These are phyloP conservation scores for Ophiocordyceps unilateralis DNA, from an alignment of 2,329 filamentous ascomycete species.

Conservation along the genomic window DNA sequence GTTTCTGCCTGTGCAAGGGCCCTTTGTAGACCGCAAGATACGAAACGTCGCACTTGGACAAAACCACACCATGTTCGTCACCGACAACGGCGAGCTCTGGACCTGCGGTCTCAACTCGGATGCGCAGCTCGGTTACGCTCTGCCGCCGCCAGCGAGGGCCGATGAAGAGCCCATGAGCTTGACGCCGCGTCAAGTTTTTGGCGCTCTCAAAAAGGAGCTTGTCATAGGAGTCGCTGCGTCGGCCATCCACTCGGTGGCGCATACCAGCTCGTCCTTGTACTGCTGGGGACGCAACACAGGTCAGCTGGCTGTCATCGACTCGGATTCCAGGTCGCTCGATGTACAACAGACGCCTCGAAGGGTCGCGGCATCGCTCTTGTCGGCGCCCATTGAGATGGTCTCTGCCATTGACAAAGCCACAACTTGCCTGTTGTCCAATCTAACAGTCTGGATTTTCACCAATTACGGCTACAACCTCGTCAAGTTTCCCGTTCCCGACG, in stretches of 20 bases:
- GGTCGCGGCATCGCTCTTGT: constrained; percentile 63
- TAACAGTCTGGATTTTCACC: constrained; percentile 84
- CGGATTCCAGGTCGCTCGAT: constrained; percentile 80
- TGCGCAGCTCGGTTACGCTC: constrained; percentile 70
- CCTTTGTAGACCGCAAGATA: constrained; percentile 58
- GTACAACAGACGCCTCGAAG: constrained; percentile 68
- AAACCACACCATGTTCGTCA: constrained; percentile 77
- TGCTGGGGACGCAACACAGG: constrained; percentile 94
- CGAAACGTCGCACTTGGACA: constrained; percentile 70
- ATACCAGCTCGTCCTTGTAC: constrained; percentile 65
- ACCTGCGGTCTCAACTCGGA: constrained; percentile 84
- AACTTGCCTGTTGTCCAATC: constrained; percentile 66
- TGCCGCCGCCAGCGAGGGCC: constrained; percentile 47
- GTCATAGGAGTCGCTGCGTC: constrained; percentile 78
- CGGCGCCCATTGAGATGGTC: constrained; percentile 55
- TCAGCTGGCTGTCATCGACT: constrained; percentile 85
- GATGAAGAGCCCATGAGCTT: constrained; percentile 76
- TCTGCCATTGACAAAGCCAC: constrained; percentile 86
- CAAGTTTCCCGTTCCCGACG: constrained; percentile 58
- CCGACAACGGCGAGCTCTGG: constrained; percentile 75
- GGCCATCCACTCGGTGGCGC: constrained; percentile 76
- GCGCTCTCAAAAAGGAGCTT: constrained; percentile 70
- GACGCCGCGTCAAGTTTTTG: constrained; percentile 76
- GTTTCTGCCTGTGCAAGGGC: constrained; percentile 67
- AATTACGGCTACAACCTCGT: constrained; percentile 93